Conservation (phyloP, 345 rosid genomes). For the Iberis pinnata region DNA sequence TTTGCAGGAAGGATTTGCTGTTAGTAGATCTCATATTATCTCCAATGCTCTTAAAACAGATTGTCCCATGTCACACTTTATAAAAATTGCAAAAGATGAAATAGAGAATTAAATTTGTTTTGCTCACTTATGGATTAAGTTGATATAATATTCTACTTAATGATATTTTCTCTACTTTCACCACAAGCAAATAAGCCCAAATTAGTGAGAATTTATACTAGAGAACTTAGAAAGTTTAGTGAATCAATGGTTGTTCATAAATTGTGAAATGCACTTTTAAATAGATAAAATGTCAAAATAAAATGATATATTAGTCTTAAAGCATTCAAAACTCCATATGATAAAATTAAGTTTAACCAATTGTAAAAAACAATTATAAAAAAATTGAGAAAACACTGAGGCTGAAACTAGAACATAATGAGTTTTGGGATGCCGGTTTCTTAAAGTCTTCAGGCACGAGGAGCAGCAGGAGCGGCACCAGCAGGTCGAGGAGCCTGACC, state of each 20-base stretch:
- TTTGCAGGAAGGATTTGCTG: slow-evolving; percentile 74
- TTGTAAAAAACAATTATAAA: no score
- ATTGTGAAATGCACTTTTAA: neutral
- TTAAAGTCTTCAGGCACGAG: slow-evolving; percentile 39
- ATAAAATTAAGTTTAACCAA: no score
- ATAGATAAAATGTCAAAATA: no score
- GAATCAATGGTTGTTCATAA: no score
- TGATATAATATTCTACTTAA: no score
- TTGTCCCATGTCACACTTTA: slow-evolving; percentile 55
- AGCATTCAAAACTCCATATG: no score
- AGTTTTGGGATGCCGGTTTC: neutral
- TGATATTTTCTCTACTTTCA: no score
- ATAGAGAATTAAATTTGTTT: neutral
- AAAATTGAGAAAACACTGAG: neutral
- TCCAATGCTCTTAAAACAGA: slow-evolving; percentile 66
- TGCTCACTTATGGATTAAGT: neutral
- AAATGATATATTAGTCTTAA: no score
- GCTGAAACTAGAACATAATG: no score
- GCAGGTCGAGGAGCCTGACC: slow-evolving; percentile 57
- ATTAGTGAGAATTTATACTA: no score
- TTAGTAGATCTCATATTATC: slow-evolving; percentile 66
- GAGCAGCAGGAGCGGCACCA: slow-evolving; percentile 48
- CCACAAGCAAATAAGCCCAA: no score
- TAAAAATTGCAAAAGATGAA: slow-evolving; percentile 44
- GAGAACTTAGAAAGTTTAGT: no score